Conservation (phyloP, 2,329 filamentous ascomycete genomes). For the Ambrosiella beaveri region DNA sequence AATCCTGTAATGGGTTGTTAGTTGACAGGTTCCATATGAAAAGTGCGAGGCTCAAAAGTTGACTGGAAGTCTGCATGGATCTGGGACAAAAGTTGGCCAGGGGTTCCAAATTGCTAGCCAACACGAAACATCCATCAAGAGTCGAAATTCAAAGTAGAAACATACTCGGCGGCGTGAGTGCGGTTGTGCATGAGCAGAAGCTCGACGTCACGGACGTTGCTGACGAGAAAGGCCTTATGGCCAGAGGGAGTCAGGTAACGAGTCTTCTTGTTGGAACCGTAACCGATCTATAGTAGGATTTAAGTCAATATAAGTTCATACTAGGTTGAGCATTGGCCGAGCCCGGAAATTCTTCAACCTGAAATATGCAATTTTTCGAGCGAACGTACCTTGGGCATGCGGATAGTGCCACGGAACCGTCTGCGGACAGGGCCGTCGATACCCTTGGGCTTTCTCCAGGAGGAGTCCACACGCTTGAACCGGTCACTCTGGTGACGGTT, state of each 20-base stretch:
- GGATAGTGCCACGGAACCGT: slow-evolving; percentile 88
- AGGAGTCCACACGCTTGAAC: slow-evolving; percentile 78
- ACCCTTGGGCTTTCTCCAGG: slow-evolving; percentile 99
- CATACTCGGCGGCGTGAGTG: slow-evolving; percentile 96
- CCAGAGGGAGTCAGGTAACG: slow-evolving; percentile 96
- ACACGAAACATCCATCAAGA: background rate
- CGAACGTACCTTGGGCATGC: slow-evolving; percentile 88
- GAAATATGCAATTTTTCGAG: background rate
- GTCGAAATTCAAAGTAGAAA: slow-evolving; percentile 16
- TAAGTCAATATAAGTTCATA: background rate
- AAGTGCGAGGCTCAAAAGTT: background rate
- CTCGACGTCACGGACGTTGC: slow-evolving; percentile 90
- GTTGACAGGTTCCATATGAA: background rate
- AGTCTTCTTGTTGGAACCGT: slow-evolving; percentile 98
- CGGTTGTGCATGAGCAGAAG: slow-evolving; percentile 99
- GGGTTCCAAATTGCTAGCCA: background rate
- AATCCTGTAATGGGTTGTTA: slow-evolving; percentile 47
- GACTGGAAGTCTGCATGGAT: no score
- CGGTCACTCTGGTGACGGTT: slow-evolving; percentile 93
- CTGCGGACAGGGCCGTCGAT: slow-evolving; percentile 96
- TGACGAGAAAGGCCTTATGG: slow-evolving; percentile 99
- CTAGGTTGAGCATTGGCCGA: background rate
- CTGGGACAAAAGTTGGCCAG: background rate
- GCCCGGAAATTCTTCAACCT: background rate
- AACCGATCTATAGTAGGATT: slow-evolving; percentile 58